A percentile compares a stretch with the other conserved stretches of the same genome.
Evolutionary conservation across 768 basidiomycete genomes (phyloP).

Genomic region (Coprinopsis marcescibilis): DNA sequence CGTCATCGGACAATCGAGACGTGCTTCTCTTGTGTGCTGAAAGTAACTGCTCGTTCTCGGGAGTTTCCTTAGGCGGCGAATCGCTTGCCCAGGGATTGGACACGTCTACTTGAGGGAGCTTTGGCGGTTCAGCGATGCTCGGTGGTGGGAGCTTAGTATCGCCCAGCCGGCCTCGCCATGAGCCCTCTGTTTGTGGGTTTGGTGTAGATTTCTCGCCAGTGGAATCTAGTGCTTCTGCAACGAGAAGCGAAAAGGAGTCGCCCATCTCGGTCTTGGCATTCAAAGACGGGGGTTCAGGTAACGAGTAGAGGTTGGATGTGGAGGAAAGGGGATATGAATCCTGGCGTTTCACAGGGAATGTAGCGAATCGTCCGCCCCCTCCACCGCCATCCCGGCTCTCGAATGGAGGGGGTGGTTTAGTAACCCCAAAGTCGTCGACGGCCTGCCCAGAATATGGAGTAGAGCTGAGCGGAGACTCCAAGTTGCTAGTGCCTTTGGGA

Average conservation of each 20-base stretch:
- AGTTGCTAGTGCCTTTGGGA: not conserved
- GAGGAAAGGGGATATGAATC: conserved; percentile 22
- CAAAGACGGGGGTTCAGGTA: conserved; percentile 7
- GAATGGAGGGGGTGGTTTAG: conserved; percentile 9
- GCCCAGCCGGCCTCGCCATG: conserved; percentile 11
- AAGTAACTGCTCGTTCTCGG: not conserved
- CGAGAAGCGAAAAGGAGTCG: conserved; percentile 30
- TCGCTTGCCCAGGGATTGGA: not conserved
- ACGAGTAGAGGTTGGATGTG: conserved; percentile 16
- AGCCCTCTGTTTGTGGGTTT: conserved; percentile 5
- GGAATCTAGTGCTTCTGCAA: conserved; percentile 25
- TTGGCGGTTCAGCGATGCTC: not conserved
- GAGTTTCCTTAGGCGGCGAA: too few species aligned
- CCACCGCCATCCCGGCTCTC: conserved; percentile 10
- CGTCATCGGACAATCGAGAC: conserved; percentile 21
- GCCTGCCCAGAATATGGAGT: too few species aligned
- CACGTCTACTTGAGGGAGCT: too few species aligned
- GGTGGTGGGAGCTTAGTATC: conserved; percentile 9
- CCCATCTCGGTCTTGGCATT: conserved; percentile 3
- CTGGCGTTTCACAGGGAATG: conserved; percentile 50
- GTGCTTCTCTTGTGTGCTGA: conserved; percentile 6
- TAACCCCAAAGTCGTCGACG: conserved; percentile 41
- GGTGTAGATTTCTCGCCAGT: conserved; percentile 5
- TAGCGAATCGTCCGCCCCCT: conserved; percentile 51
- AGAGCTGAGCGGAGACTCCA: conserved; percentile 13